Evolutionary conservation across 139 green algal genomes (phyloP), one percentile per base, ranked within the genome.

Genomic region (Mesotaenium endlicherianum): DNA sequence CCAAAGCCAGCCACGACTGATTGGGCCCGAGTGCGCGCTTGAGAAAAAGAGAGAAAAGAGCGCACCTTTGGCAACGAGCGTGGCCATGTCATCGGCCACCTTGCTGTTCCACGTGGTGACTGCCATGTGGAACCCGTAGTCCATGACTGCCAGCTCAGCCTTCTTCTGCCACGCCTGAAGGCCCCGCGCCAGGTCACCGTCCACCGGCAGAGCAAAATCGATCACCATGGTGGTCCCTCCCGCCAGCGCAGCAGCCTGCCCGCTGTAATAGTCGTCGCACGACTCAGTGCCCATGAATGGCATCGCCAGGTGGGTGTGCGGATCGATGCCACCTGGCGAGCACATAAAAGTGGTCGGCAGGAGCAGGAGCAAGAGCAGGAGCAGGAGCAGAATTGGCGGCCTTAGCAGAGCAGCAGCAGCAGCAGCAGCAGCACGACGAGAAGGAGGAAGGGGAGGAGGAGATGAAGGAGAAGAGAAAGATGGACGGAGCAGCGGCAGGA

Each of bases 141-240:
- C 96, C 89, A 97, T 97, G 50, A 93, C 94, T 31, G 79, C 77
- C 0, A 80, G 31, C 20, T 30, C 34, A 1, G 81, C 70, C 71
- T 87, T 87, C 75, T 78, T 86, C 39, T 67, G 43, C 31, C 57
- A 85, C 55, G 34, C 58, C 49, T 67, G 34, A 14, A 78, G 80
- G 2, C 79, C 79, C 40, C 74, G 49, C 6, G 90, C 39, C 14
- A 91, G 91, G 90, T 97, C 91, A 36, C 93, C 89, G 38, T 93
- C 77, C 2, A 93, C 77, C 0, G 96, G 96, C 68, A 98, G 88
- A 20, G 92, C 96, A 93, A 98, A 98, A 80, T 99, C 96, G 31
- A 99, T 97, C 91, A 97, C 93, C 92, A 97, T 96, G 36, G 95
- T 98, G 16, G 95, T 98, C 11, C 95, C 95, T 0, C 95, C 95